These are phyloP conservation scores for Triangularia setosa DNA, from an alignment of 2,329 filamentous ascomycete species.

Conservation along the genomic window DNA sequence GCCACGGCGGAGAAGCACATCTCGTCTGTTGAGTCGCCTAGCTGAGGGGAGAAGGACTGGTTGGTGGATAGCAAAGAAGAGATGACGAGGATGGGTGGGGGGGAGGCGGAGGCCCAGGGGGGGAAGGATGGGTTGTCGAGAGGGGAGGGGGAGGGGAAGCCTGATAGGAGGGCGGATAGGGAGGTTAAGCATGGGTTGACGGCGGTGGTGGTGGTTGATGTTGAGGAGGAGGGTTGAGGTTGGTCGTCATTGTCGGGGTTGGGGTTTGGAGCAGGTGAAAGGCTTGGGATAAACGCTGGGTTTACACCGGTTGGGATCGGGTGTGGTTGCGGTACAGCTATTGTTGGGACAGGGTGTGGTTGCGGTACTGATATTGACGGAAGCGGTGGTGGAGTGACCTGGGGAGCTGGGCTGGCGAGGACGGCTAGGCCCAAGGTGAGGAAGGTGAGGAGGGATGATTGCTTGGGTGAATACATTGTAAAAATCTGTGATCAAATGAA, in stretches of 20 bases:
- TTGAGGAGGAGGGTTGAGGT: not conserved
- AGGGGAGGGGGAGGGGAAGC: slow-evolving; percentile 1
- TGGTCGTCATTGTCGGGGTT: not conserved
- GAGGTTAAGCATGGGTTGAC: slow-evolving; percentile 6
- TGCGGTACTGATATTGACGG: not conserved
- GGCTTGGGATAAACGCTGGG: not conserved
- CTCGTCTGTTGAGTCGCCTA: not conserved
- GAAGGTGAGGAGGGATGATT: not conserved
- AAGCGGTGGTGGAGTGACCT: not conserved
- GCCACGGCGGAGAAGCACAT: slow-evolving; percentile 7
- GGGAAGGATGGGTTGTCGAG: not conserved
- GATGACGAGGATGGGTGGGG: slow-evolving; percentile 1
- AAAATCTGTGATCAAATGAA: not conserved
- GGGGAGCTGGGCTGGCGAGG: not conserved
- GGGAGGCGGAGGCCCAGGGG: not conserved
- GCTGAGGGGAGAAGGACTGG: not conserved
- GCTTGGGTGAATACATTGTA: not conserved
- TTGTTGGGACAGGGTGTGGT: not conserved
- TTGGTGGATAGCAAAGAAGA: slow-evolving; percentile 1
- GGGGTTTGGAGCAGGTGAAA: not conserved
- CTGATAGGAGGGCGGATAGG: slow-evolving; percentile 2
- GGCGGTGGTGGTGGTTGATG: not conserved
- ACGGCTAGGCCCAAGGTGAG: not conserved
- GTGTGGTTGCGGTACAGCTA: not conserved
- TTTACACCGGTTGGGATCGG: not conserved